A percentile compares a stretch with the other conserved stretches of the same genome.
Conservation (phyloP, 768 basidiomycete genomes). For the Butyriboletus loyo region DNA sequence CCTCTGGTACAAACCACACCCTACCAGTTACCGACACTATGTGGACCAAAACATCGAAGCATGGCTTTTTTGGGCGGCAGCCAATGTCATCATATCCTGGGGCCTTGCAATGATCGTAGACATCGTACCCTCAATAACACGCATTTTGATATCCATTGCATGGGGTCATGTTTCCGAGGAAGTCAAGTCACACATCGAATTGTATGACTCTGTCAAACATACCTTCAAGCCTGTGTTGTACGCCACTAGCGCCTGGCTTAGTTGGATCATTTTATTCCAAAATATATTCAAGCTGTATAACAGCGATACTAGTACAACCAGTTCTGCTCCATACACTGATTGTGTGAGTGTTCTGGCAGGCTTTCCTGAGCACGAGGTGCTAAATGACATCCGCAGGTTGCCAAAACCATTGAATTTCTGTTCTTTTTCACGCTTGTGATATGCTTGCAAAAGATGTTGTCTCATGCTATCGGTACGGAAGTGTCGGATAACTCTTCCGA, state of each 20-base stretch:
- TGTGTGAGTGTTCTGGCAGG: conserved; percentile 38
- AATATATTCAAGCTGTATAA: conserved; percentile 61
- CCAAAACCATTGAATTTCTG: conserved; percentile 64
- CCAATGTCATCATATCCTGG: conserved; percentile 78
- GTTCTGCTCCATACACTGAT: conserved; percentile 59
- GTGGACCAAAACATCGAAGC: conserved; percentile 66
- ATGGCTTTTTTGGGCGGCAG: conserved; percentile 81
- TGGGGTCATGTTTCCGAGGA: conserved; percentile 79
- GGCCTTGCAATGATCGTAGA: conserved; percentile 71
- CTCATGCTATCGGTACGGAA: conserved; percentile 54
- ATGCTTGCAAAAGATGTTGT: conserved; percentile 63
- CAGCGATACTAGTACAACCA: conserved; percentile 33
- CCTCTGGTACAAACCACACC: conserved; percentile 65
- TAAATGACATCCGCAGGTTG: conserved; percentile 37
- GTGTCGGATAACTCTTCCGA: background rate
- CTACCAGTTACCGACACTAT: conserved; percentile 52
- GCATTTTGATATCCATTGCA: conserved; percentile 48
- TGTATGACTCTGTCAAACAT: conserved; percentile 68
- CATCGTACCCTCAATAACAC: conserved; percentile 55
- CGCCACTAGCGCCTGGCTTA: conserved; percentile 64
- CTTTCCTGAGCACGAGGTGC: background rate
- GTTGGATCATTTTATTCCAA: conserved; percentile 74
- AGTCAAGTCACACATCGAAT: conserved; percentile 63
- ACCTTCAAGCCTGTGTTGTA: conserved; percentile 72
- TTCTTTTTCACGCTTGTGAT: conserved; percentile 72